Percentiles rank a stretch among this genome's conserved stretches.
Evolutionary conservation across 495 filamentous ascomycete species (phyloP).

Genomic region (Aspergillus biplanus): DNA sequence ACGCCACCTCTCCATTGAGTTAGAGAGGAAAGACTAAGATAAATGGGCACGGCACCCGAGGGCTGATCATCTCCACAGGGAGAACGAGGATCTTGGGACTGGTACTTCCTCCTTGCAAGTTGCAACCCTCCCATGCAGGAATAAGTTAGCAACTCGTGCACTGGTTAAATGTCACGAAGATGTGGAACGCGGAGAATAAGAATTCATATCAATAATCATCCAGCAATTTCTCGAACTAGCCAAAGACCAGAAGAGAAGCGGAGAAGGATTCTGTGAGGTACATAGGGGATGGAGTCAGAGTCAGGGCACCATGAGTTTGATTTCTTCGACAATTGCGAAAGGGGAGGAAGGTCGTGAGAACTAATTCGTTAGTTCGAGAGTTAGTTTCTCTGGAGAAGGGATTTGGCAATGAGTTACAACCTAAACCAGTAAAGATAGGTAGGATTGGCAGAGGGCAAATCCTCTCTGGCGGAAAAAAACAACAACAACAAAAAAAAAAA

Average conservation of each 20-base stretch:
- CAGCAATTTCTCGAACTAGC: not conserved
- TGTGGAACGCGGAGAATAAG: slow-evolving; percentile 27
- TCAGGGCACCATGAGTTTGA: slow-evolving; percentile 1
- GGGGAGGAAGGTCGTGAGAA: slow-evolving; percentile 20
- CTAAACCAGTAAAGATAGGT: slow-evolving; percentile 26
- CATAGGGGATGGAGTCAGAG: not conserved
- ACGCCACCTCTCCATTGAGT: slow-evolving; percentile 27
- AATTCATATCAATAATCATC: slow-evolving; percentile 11
- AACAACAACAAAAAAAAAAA: not conserved
- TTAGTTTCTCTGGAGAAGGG: slow-evolving; percentile 26
- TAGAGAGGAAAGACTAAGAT: slow-evolving; percentile 20
- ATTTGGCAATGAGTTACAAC: slow-evolving; percentile 17
- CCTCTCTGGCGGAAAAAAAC: not conserved
- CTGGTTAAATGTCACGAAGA: slow-evolving; percentile 8
- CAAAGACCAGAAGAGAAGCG: not conserved
- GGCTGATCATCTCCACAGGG: slow-evolving; percentile 35
- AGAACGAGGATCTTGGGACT: slow-evolving; percentile 30
- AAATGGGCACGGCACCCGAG: slow-evolving; percentile 29
- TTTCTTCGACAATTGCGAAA: slow-evolving; percentile 14
- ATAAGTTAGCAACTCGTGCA: slow-evolving; percentile 29
- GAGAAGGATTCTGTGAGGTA: not conserved
- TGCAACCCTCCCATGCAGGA: slow-evolving; percentile 18
- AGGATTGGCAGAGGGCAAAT: slow-evolving; percentile 6
- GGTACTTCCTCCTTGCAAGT: slow-evolving; percentile 2
- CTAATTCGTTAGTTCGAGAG: slow-evolving; percentile 25